phyloP scores from a whole-genome alignment of 2,329 filamentous ascomycete species.

The Cryphonectria naterciae region DNA sequence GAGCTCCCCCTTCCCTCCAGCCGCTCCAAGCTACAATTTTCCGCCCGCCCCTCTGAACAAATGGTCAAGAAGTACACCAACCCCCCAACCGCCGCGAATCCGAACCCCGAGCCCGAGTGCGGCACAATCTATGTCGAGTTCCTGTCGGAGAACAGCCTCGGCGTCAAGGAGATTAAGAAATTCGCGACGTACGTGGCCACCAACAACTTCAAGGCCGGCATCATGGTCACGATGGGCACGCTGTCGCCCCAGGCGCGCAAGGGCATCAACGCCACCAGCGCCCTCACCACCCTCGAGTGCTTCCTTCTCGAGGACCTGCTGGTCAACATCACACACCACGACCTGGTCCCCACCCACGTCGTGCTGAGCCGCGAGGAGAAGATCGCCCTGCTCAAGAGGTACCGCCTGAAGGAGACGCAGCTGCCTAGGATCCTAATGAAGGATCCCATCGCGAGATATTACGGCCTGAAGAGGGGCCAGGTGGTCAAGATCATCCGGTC shows the following conservation, averaged over 20 bases:
- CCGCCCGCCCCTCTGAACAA: slow-evolving; percentile 77
- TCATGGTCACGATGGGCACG: slow-evolving; percentile 82
- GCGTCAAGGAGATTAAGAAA: slow-evolving; percentile 87
- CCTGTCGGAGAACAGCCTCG: slow-evolving; percentile 74
- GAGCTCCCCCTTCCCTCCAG: slow-evolving; percentile 49
- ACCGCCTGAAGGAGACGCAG: slow-evolving; percentile 96
- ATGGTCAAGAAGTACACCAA: slow-evolving; percentile 88
- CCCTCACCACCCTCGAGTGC: slow-evolving; percentile 82
- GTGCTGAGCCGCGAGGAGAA: slow-evolving; percentile 91
- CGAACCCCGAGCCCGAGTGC: slow-evolving; percentile 72
- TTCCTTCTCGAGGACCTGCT: slow-evolving; percentile 95
- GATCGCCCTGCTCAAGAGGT: slow-evolving; percentile 79
- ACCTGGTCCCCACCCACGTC: slow-evolving; percentile 92
- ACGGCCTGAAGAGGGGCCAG: slow-evolving; percentile 87
- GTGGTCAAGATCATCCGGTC: slow-evolving; percentile 98
- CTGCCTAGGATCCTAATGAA: slow-evolving; percentile 88
- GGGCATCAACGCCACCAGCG: slow-evolving; percentile 77
- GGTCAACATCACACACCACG: slow-evolving; percentile 98
- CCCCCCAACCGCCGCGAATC: slow-evolving; percentile 68
- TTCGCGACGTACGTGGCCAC: slow-evolving; percentile 83
- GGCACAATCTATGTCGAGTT: slow-evolving; percentile 96
- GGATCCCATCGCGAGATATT: slow-evolving; percentile 90
- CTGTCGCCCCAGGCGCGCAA: slow-evolving; percentile 88
- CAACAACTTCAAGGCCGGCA: slow-evolving; percentile 84
- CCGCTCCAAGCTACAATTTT: slow-evolving; percentile 83